Conservation (phyloP, 2,329 filamentous ascomycete genomes). For the Xylariaceae sp. region DNA sequence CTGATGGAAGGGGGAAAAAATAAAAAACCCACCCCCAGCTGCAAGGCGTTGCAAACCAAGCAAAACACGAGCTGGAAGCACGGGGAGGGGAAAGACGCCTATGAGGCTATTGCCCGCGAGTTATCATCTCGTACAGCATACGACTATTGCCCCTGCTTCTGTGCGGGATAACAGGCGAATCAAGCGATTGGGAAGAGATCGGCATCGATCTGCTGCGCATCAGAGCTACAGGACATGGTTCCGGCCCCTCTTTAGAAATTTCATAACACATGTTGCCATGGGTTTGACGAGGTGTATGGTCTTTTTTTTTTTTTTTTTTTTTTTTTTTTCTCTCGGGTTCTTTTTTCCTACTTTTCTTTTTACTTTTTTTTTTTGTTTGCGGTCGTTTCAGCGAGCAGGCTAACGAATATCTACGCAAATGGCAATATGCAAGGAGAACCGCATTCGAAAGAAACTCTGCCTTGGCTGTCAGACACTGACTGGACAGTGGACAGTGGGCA, state of each 20-base stretch:
- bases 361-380: too few species aligned
- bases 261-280: not conserved
- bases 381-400: too few species aligned
- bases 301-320: not conserved
- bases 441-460: too few species aligned
- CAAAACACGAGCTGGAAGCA: not conserved
- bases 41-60: not conserved
- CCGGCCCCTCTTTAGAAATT: not conserved
- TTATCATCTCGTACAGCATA: slow-evolving; percentile 7
- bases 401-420: too few species aligned
- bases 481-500: too few species aligned
- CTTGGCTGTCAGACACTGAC: too few species aligned
- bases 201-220: not conserved
- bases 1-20: too few species aligned
- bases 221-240: slow-evolving; percentile 1
- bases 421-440: too few species aligned
- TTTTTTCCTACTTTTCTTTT: too few species aligned
- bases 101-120: not conserved
- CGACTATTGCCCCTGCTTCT: slow-evolving; percentile 10
- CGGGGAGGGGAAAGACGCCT: not conserved
- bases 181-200: slow-evolving; percentile 4
- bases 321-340: not conserved
- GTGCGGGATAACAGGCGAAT: not conserved
- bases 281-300: not conserved
- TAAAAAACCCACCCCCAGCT: not conserved